Conservation (phyloP, 257 asterid genomes). For the Solanum pimpinellifolium region DNA sequence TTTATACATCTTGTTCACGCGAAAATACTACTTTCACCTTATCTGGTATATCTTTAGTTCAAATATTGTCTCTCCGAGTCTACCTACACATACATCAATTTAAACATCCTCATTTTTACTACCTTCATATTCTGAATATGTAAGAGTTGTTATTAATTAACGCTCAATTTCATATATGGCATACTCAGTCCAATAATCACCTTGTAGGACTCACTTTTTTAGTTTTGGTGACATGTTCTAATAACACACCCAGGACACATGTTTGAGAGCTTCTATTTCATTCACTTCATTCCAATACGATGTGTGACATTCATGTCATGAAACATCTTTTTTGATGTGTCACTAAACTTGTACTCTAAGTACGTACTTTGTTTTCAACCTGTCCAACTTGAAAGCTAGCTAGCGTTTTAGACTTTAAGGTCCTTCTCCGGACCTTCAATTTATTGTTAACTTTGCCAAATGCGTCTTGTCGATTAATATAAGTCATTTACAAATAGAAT, state of each 20-base stretch:
- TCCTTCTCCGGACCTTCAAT: neutral
- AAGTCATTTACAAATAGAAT: neutral
- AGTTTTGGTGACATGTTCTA: neutral
- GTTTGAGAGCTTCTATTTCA: neutral
- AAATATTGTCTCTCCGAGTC: neutral
- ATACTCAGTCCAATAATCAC: neutral
- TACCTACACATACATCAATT: neutral
- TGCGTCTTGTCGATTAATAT: neutral
- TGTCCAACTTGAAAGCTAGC: too few species aligned
- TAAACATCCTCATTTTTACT: too few species aligned
- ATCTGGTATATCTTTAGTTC: neutral
- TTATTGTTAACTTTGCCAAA: neutral
- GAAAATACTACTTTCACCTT: accelerated
- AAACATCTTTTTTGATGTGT: neutral
- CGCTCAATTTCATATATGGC: neutral
- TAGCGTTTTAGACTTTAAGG: neutral
- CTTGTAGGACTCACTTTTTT: neutral
- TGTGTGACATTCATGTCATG: neutral
- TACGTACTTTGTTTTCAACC: neutral
- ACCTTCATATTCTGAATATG: neutral
- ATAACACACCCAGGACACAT: neutral
- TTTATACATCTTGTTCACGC: neutral
- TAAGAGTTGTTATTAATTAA: neutral
- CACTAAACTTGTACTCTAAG: neutral
- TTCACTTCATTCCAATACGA: neutral